These are phyloP conservation scores for Coleophoma eucalyptorum DNA, from an alignment of 2,329 filamentous ascomycete genomes.

Conservation along the genomic window DNA sequence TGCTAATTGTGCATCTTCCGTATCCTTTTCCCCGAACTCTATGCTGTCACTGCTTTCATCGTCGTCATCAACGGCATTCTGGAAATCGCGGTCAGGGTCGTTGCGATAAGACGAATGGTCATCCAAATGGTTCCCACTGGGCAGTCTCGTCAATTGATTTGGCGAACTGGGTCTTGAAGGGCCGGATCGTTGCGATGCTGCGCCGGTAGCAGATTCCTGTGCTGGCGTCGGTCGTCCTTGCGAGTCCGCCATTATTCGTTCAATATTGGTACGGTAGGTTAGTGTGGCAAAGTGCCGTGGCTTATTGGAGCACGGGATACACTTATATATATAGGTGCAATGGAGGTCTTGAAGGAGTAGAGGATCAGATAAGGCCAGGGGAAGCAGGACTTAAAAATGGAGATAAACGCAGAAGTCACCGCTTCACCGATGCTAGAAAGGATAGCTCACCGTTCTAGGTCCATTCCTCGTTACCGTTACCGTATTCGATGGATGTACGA, in stretches of 20 bases:
- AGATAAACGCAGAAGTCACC: no score
- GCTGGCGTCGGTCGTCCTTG: not conserved
- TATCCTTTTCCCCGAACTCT: slow-evolving; percentile 1
- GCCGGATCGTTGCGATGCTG: not conserved
- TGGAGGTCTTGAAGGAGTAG: no score
- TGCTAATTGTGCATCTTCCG: not conserved
- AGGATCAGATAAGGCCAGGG: no score
- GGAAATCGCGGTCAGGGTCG: not conserved
- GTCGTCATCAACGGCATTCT: not conserved
- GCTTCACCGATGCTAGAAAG: no score
- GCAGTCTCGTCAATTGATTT: not conserved
- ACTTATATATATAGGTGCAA: no score
- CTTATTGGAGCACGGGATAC: no score
- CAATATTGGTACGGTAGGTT: no score
- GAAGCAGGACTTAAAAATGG: no score
- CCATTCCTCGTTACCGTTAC: no score
- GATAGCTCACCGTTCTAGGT: no score
- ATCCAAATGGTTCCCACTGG: slow-evolving; percentile 5
- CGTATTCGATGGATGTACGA: no score
- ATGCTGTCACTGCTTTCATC: not conserved
- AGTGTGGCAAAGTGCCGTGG: no score
- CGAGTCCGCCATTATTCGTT: not conserved
- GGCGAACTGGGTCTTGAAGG: not conserved
- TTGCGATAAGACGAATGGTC: slow-evolving; percentile 2
- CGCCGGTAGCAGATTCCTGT: not conserved